Conservation (phyloP, 2,329 filamentous ascomycete genomes). For the Colletotrichum simmondsii region DNA sequence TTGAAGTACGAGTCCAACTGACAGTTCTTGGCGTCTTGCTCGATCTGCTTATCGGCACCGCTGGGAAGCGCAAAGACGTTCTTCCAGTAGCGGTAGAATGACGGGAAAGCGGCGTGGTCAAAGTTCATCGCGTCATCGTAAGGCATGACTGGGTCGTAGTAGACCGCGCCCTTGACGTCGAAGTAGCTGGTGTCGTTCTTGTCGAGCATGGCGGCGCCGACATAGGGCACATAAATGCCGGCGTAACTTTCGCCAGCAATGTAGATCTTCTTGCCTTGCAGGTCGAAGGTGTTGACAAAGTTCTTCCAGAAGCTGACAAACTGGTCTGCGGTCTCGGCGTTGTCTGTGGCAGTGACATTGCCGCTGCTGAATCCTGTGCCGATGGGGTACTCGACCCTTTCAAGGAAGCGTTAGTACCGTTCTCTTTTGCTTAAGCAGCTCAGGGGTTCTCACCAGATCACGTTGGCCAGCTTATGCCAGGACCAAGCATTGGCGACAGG, state of each 20-base stretch:
- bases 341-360: constrained; percentile 86
- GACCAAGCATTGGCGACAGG: constrained; percentile 86
- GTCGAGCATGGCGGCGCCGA: constrained; percentile 86
- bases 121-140: constrained; percentile 25
- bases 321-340: constrained; percentile 87
- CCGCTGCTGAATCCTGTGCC: constrained; percentile 97
- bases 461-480: constrained; percentile 97
- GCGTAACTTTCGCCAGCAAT: constrained; percentile 96
- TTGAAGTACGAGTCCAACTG: constrained; percentile 70
- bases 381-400: constrained; percentile 87
- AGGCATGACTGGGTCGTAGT: constrained; percentile 56
- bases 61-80: constrained; percentile 73
- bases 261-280: constrained; percentile 91
- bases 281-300: constrained; percentile 85
- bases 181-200: constrained; percentile 82
- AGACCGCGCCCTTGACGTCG: constrained; percentile 71
- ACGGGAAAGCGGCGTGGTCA: constrained; percentile 58
- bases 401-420: not conserved
- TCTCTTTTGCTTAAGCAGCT: not conserved
- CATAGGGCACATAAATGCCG: constrained; percentile 96
- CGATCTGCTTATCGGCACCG: constrained; percentile 63
- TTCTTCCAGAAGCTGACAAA: constrained; percentile 91
- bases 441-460: constrained; percentile 71
- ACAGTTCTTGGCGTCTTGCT: constrained; percentile 65
- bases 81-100: constrained; percentile 70